A percentile compares a stretch with the other conserved stretches of the same genome.
phyloP scores from a whole-genome alignment of 1,284 basidiomycete genomes.

The Cryptococcus hybrid region DNA sequence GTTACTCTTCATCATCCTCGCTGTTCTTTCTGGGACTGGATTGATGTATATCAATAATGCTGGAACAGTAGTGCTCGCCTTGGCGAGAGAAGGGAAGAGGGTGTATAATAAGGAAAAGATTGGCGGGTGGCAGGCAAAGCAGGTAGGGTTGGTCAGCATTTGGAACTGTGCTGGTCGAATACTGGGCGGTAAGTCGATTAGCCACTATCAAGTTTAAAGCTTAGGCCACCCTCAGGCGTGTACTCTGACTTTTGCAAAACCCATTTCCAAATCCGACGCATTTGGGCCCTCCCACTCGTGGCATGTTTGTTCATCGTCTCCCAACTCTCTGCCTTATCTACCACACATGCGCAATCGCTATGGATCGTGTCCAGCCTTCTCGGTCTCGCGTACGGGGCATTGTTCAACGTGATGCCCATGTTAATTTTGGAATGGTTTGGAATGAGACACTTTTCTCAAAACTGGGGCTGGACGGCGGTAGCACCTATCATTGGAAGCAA shows the following conservation, averaged over 20 bases:
- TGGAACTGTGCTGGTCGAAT: slow-evolving; percentile 82
- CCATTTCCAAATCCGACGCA: slow-evolving; percentile 54
- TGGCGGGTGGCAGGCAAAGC: slow-evolving; percentile 73
- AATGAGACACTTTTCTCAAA: slow-evolving; percentile 64
- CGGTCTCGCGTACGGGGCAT: slow-evolving; percentile 71
- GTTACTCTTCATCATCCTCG: slow-evolving; percentile 67
- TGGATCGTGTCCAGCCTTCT: slow-evolving; percentile 73
- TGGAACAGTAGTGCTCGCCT: slow-evolving; percentile 82
- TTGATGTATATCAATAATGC: slow-evolving; percentile 96
- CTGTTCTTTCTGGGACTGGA: slow-evolving; percentile 77
- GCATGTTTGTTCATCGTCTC: slow-evolving; percentile 66
- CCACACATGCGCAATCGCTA: slow-evolving; percentile 62
- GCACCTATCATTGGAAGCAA: slow-evolving; percentile 79
- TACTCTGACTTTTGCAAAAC: slow-evolving; percentile 69
- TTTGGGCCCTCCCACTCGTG: slow-evolving; percentile 67
- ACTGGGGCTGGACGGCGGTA: slow-evolving; percentile 77
- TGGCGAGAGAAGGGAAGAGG: slow-evolving; percentile 66
- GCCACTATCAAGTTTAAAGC: no score
- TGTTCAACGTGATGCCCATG: slow-evolving; percentile 74
- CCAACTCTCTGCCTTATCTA: slow-evolving; percentile 60
- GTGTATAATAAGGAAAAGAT: slow-evolving; percentile 65
- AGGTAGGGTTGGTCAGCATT: slow-evolving; percentile 80
- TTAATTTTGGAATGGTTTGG: slow-evolving; percentile 86
- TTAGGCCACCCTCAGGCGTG: slow-evolving; percentile 37
- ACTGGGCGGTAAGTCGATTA: slow-evolving; percentile 58